Base-by-base conservation (phyloP, 2,329 filamentous ascomycete species). In the Cordyceps cicadae region DNA sequence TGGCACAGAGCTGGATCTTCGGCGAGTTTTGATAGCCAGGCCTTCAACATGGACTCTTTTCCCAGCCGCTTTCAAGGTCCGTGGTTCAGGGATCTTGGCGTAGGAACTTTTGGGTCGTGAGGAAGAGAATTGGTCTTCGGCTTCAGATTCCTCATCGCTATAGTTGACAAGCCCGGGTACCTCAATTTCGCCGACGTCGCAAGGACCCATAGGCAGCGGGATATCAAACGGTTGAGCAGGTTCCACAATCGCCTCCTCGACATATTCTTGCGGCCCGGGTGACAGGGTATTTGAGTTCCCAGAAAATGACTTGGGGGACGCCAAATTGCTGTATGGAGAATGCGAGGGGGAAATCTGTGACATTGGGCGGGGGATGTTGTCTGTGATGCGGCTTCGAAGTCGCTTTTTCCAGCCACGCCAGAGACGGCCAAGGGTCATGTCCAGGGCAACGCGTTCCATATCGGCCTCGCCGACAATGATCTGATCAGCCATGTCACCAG, bases 321-420 rank as follows among this genome's bases (percentile, higher is more conserved):
- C 72, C 46, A 76, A 69, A 34, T 78, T 74, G 49, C 73, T 71
- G 6, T 67, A 67, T 59, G 66, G 68, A 32, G 66, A 62, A 39
- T 70, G 67, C 21, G 63, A 60, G 7, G 74, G 66, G 1, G 79
- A 79, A 53, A 78, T 77, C 51, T 77, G 74, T 1, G 83, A 81
- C 62, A 77, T 79, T 2, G 81, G 77, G 29, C 79, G 76, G 41
- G 77, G 73, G 52, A 78, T 75, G 54, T 77, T 71, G 45, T 81
- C 78, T 39, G 76, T 73, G 39, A 71, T 71, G 0, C 84, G 83
- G 7, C 81, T 80, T 62, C 90, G 84, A 66, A 89, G 81, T 64
- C 88, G 85, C 76, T 96, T 96, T 75, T 94, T 91, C 94, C 94
- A 99, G 29, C 90, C 89, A 67, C 94, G 85, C 94, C 94, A 99